phyloP scores from a whole-genome alignment of 805 yeast species.

The Wickerhamomyces alni region DNA sequence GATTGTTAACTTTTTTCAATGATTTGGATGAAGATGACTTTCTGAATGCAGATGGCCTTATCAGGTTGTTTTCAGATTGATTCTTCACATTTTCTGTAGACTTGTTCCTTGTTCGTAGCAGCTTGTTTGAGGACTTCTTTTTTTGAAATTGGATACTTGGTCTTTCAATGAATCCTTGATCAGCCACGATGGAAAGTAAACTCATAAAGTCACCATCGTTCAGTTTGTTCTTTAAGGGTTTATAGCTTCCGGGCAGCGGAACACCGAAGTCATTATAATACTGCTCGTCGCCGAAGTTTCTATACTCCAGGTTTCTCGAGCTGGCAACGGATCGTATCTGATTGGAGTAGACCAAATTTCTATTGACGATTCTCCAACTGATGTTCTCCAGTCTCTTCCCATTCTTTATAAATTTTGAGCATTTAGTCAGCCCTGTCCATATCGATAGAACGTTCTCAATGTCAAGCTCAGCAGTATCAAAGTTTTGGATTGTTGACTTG shows the following conservation, averaged over 20 bases:
- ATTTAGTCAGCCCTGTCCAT: conserved; percentile 33
- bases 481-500: conserved; percentile 18
- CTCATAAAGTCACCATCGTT: conserved; percentile 23
- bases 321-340: conserved; percentile 6
- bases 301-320: not conserved
- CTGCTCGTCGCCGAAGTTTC: not conserved
- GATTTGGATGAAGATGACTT: conserved; percentile 23
- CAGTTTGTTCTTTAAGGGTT: conserved; percentile 15
- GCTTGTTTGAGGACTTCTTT: conserved; percentile 16
- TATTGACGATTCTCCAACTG: conserved; percentile 27
- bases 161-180: conserved; percentile 14
- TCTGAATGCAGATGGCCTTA: conserved; percentile 16
- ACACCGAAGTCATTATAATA: conserved; percentile 3
- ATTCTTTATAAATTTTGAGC: conserved; percentile 23
- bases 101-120: conserved; percentile 7
- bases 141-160: conserved; percentile 19
- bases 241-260: conserved; percentile 4
- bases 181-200: conserved; percentile 22
- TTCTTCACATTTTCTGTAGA: conserved; percentile 6
- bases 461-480: conserved; percentile 26
- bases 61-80: not conserved
- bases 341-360: conserved; percentile 18
- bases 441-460: conserved; percentile 34
- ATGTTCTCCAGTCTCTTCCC: conserved; percentile 26
- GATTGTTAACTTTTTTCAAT: conserved; percentile 15